Base-by-base conservation (phyloP, 345 rosid genomes). In the Eutrema yunnanense region DNA sequence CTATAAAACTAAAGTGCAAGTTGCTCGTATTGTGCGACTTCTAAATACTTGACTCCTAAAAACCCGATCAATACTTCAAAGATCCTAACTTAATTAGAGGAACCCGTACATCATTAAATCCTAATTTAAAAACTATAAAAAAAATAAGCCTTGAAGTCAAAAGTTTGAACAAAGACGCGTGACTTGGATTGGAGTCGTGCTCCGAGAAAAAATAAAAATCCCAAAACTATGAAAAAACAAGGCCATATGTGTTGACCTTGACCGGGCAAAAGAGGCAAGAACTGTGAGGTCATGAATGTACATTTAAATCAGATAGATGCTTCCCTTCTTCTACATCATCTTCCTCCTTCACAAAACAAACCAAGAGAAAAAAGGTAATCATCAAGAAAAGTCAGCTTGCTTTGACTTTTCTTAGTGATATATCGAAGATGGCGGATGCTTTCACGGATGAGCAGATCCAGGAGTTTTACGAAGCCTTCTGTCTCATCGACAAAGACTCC, bases 401-500 rank as follows among this genome's bases (percentile, higher is more conserved):
- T 49, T 77, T 71, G 76, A 64, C 51, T 71, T 57, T 65, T 66
- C 58, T 59, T 38, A 65, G 46, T 42, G 64, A 65, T 16, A 16
- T 16, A 16, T 59, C 73, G 5, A 62, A 65, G 6, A 77, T 77
- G 80, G 77, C 60, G 0, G 76, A 77, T 37, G 77, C 77, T 66
- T 71, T 77, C 64, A 65, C 80, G 0, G 77, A 77, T 14, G 80
- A 72, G 10, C 80, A 77, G 58, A 77, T 77, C 68, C 80, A 77
- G 2, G 80, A 77, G 73, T 77, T 77, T 32, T 77, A 77, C 59
- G 77, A 77, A 56, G 80, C 80, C 32, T 77, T 77, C 14, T 77
- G 76, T 66, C 73, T 77, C 58, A 77, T 77, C 19, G 80, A 77
- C 76, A 77, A 77, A 77, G 68, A 77, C 8, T 72, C 77, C 2